Base-by-base conservation (phyloP, 176 grass and related monocot species). In the Oryza glaberrima region DNA sequence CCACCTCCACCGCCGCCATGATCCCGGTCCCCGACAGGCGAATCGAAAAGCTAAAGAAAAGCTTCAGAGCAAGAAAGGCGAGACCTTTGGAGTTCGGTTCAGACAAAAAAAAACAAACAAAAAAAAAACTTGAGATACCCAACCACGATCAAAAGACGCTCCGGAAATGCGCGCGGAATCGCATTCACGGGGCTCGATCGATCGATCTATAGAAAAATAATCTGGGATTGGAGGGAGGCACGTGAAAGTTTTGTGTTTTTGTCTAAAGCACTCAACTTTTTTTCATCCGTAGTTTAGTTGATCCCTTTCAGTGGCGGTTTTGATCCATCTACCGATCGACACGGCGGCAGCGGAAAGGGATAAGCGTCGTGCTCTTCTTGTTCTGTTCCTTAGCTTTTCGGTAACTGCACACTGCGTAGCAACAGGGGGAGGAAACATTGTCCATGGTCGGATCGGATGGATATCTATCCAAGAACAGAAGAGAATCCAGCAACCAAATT, bases 181-280 rank as follows among this genome's bases (percentile, higher is more conserved):
- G 51, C 16, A 72, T 45, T 3, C 32, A 70, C 56, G n/a, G 25
- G 28, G 28, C 28, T 28, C 28, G 28, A 23, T 28, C 23, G 63
- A 76, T 35, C 25, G 15, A 25, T 20, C 51, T 4, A 16, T 51
- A 45, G 8, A 13, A 2, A 49, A 49, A 49, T 15, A 15, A 49
- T 49, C 47, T 1, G 12, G 47, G 49, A 6, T 81, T 22, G 45
- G 32, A 28, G 43, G 2, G 56, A 45, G 72, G 36, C 83, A 82
- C 73, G 78, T 82, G 88, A 90, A 72, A 67, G 54, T 77, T 56
- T 72, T 19, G 88, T 41, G 19, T 6, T 77, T 56, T 72, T 45
- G 88, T 41, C 25, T 6, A 19, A 63, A 23, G 65, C n/a, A 16
- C 75, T 71, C 20, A 89, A 46, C 81, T 80, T 67, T 46, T 11